Evolutionary conservation across 2,329 filamentous ascomycete genomes (phyloP), one percentile per base, ranked within the genome.

Genomic region (Penicillium sp.): DNA sequence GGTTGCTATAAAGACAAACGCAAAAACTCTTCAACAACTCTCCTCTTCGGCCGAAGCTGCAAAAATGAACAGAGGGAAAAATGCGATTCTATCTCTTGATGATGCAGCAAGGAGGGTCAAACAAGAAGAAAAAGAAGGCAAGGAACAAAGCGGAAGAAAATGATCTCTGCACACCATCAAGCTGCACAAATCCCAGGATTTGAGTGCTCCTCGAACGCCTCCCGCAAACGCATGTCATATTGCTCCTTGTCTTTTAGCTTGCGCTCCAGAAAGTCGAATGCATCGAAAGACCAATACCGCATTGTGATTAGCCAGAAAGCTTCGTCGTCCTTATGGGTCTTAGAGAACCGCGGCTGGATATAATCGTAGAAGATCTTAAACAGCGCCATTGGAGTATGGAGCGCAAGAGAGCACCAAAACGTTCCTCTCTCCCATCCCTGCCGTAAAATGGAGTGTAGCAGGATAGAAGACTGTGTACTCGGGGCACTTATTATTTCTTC

Each of bases 321-420:
- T 10, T 14, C 11, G 11, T 28, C 13, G 26, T 28, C 6, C 4
- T 2, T 13, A 15, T 11, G 18, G 9, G 3, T 7, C n/a, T 30
- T 29, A n/a, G 16, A 10, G 16, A 29, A 36, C 16, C 25, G 13
- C 3, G 10, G 36, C 14, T 39, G 20, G 16, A 33, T 27, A 3
- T 33, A 17, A 5, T 33, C 13, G n/a, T 39, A 19, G 20, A 39
- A 17, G 15, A 33, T 14, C 10, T 4, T 23, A 14, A 39, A 38
- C n/a, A 27, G 15, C 7, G 7, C 16, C 8, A 15, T 39, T 10
- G 29, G 29, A 27, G 14, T 28, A 27, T 9, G 13, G 18, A 39
- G 17, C 9, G 20, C 29, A 10, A 33, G 19, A 14, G 20, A 27
- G 16, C 3, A 28, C 21, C 20, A 28, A n/a, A 33, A 33, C 2